Percentiles rank a stretch among this genome's conserved stretches.
Conservation (phyloP, 78 protist species). For the Anaeramoeba flamelloides region DNA sequence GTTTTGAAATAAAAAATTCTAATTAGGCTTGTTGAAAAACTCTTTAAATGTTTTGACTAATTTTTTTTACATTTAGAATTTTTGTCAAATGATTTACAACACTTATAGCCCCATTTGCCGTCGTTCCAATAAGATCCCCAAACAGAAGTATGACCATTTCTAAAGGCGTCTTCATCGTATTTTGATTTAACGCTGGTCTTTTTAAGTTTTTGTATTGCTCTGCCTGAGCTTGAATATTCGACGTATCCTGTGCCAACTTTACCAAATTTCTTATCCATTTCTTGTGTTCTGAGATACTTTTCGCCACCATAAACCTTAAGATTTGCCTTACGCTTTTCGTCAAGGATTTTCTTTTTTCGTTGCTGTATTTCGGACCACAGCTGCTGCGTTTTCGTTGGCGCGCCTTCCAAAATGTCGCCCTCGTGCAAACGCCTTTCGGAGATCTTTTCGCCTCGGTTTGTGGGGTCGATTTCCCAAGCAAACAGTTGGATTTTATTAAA, state of each 20-base stretch:
- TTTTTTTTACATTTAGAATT: constrained; percentile 57
- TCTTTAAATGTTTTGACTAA: no score
- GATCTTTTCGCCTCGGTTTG: not conserved
- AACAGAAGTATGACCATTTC: constrained; percentile 74
- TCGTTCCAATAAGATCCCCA: constrained; percentile 80
- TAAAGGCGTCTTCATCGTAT: no score
- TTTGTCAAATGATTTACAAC: constrained; percentile 50
- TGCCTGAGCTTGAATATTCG: constrained; percentile 66
- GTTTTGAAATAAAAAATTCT: no score
- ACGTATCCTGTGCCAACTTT: constrained; percentile 46
- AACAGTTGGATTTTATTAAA: constrained; percentile 48
- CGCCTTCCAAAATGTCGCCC: constrained; percentile 35
- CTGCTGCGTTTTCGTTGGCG: constrained; percentile 73
- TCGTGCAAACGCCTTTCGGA: not conserved
- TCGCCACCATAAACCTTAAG: constrained; percentile 71
- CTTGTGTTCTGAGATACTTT: constrained; percentile 36
- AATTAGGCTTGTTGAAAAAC: no score
- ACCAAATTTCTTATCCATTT: no score
- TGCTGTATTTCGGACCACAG: constrained; percentile 24
- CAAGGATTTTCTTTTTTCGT: constrained; percentile 27
- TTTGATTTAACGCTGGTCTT: not conserved
- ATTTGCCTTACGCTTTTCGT: not conserved
- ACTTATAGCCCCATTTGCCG: constrained; percentile 76
- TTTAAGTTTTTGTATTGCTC: constrained; percentile 36
- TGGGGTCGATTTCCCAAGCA: constrained; percentile 45